Percentiles rank a stretch among this genome's conserved stretches.
These are phyloP conservation scores for Geotrichum aggregatum DNA, from an alignment of 1,139 yeast genomes.

Conservation along the genomic window DNA sequence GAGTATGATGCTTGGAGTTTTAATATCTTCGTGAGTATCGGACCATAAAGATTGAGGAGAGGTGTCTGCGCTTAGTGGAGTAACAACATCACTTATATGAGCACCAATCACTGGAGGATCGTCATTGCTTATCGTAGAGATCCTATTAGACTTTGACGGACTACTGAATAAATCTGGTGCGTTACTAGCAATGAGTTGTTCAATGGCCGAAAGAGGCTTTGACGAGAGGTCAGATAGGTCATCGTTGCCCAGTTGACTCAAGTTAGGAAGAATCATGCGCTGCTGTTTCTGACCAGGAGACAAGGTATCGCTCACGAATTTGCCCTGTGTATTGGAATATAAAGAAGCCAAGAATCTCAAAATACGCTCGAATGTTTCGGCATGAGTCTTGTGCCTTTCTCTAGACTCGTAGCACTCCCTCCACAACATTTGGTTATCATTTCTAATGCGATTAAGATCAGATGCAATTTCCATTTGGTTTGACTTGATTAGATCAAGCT, in stretches of 20 bases:
- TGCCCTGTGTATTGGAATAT: constrained; percentile 55
- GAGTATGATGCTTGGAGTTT: background rate
- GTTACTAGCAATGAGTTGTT: constrained; percentile 14
- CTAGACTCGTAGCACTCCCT: constrained; percentile 77
- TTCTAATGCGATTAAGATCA: constrained; percentile 74
- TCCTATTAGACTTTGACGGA: constrained; percentile 15
- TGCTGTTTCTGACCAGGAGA: constrained; percentile 17
- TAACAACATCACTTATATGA: constrained; percentile 13
- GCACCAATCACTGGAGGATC: constrained; percentile 4
- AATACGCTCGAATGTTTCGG: constrained; percentile 83
- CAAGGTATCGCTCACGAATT: constrained; percentile 34
- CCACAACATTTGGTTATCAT: constrained; percentile 90
- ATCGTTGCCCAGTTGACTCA: constrained; percentile 21
- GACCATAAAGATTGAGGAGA: constrained; percentile 16
- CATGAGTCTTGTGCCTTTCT: constrained; percentile 80
- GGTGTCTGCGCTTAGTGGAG: constrained; percentile 12
- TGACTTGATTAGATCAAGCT: constrained; percentile 68
- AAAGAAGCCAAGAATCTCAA: constrained; percentile 80
- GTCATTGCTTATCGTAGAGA: constrained; percentile 13
- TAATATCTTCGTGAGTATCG: constrained; percentile 13
- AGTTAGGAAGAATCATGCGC: constrained; percentile 26
- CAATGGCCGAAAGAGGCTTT: constrained; percentile 18
- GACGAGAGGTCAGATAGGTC: constrained; percentile 15
- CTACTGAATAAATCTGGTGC: constrained; percentile 1
- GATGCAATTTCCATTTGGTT: constrained; percentile 80